A percentile compares a stretch with the other conserved stretches of the same genome.
These are phyloP conservation scores for Strobilomyces dryophilus DNA, from an alignment of 768 basidiomycete species.

Conservation along the genomic window DNA sequence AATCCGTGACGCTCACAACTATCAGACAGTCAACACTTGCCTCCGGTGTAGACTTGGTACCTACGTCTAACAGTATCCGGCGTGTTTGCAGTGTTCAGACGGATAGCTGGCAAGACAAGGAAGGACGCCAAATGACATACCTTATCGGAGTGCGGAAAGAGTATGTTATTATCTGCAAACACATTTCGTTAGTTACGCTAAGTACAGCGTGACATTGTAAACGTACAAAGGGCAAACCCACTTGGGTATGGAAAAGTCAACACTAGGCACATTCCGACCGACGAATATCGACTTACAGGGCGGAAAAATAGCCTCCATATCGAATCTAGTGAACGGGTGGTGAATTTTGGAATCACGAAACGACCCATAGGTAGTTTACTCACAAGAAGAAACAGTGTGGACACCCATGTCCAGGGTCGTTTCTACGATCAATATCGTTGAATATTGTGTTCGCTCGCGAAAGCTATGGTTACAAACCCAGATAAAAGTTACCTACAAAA, in stretches of 20 bases:
- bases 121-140: not conserved
- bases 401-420: slow-evolving; percentile 2
- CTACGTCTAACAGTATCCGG: not conserved
- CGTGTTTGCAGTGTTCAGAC: too few species aligned
- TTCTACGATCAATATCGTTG: not conserved
- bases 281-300: not conserved
- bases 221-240: not conserved
- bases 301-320: not conserved
- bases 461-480: not conserved
- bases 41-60: not conserved
- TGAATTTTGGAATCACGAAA: not conserved
- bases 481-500: not conserved
- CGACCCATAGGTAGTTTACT: not conserved
- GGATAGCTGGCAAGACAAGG: not conserved
- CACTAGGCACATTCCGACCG: not conserved
- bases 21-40: too few species aligned
- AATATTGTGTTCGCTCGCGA: not conserved
- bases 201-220: too few species aligned
- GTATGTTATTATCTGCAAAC: not conserved
- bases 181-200: not conserved
- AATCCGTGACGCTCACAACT: too few species aligned
- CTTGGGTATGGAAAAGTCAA: not conserved
- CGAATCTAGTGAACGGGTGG: not conserved
- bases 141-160: not conserved
- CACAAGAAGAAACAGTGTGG: slow-evolving; percentile 1